Base-by-base conservation (phyloP, 768 basidiomycete species). In the Amanita pseudoporphyria region DNA sequence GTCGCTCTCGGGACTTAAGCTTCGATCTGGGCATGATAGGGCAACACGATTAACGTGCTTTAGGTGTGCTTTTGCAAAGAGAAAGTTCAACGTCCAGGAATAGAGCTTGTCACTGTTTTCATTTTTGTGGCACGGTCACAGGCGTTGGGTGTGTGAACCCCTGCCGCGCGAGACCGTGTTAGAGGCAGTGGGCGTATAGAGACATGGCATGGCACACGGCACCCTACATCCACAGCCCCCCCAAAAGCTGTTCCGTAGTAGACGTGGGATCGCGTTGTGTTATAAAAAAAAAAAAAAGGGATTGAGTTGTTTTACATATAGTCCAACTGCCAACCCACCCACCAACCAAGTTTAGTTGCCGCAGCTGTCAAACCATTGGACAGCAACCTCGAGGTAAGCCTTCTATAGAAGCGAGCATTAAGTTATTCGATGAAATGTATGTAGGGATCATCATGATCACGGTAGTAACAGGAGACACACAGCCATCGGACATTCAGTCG, bases 141-240 rank as follows among this genome's bases (percentile, higher is more conserved):
- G 24, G 24, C 41, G 41, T 16, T 28, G 26, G 41, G 41, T 43
- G 41, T 43, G 41, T 43, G 41, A 43, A 43, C 28, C 41, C 24
- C 38, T 43, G 41, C 41, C 41, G 41, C 28, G 41, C 41, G 41
- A 43, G 41, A 43, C 41, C 41, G 41, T 43, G n/a, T 37, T 26
- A 28, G 26, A 28, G 26, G 3, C 3, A 28, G 14, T 43, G 41
- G 41, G 41, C 41, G 26, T 26, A 43, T n/a, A n/a, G n/a, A 26
- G 24, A 14, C 21, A 9, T 39, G 38, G 19, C 40, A 26, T 16
- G 41, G 26, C 26, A 28, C 26, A 28, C 26, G 26, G n/a, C 21
- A n/a, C 24, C 14, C 16, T 24, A 24, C 14, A 16, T 28, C 41
- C 41, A 43, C 41, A 28, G 26, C 24, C 28, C 26, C 3, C 26